Percentiles rank a stretch among this genome's conserved stretches.
These are phyloP conservation scores for Gelatoporia subvermispora DNA, from an alignment of 768 basidiomycete genomes.

Conservation along the genomic window DNA sequence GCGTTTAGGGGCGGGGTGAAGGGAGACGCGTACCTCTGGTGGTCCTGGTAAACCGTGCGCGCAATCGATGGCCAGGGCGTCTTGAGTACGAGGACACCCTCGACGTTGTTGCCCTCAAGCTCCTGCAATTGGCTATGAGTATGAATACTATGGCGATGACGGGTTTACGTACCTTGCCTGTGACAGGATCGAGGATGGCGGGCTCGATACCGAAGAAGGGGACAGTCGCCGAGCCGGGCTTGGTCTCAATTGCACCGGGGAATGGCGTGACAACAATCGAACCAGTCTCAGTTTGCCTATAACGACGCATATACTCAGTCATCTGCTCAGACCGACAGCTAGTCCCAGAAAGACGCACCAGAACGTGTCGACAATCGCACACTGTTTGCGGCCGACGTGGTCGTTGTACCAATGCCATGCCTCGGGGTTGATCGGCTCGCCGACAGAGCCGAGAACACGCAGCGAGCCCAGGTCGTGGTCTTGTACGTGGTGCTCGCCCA, in stretches of 20 bases:
- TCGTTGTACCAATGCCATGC: conserved; percentile 99
- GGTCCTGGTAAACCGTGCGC: conserved; percentile 87
- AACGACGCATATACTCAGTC: conserved; percentile 10
- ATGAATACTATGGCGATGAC: neutral
- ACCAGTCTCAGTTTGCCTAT: conserved; percentile 96
- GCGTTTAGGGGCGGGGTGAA: neutral
- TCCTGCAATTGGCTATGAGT: conserved; percentile 31
- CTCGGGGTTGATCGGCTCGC: conserved; percentile 98
- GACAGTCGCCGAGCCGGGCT: conserved; percentile 94
- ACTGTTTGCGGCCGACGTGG: conserved; percentile 81
- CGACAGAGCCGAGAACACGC: conserved; percentile 88
- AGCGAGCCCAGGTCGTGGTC: conserved; percentile 76
- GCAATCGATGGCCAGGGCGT: conserved; percentile 95
- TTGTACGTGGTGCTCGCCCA: conserved; percentile 84
- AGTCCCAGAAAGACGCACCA: conserved; percentile 38
- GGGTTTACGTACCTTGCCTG: conserved; percentile 49
- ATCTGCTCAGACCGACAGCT: too few relatives aligned
- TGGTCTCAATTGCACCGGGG: conserved; percentile 93
- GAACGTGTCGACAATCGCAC: conserved; percentile 92
- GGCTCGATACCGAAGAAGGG: conserved; percentile 96
- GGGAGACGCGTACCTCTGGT: conserved; percentile 32
- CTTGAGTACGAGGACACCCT: conserved; percentile 85
- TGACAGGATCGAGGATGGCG: conserved; percentile 79
- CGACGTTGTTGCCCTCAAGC: conserved; percentile 75
- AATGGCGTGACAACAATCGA: conserved; percentile 93